Base-by-base conservation (phyloP, 495 filamentous ascomycete genomes). In the Penicillium angulare region DNA sequence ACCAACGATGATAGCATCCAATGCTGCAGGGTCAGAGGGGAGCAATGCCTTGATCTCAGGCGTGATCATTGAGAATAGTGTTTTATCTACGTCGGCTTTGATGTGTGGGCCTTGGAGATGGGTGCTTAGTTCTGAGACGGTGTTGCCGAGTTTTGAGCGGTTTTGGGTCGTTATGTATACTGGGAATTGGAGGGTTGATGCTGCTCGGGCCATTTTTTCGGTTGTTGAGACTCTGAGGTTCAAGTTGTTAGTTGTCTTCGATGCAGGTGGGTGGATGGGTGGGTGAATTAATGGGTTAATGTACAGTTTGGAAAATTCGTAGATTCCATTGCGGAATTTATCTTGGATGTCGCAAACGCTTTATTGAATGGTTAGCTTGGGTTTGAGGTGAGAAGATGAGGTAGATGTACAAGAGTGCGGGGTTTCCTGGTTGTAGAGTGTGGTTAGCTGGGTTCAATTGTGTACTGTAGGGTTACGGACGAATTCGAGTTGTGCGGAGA, bases 311-410 rank as follows among this genome's bases (percentile, higher is more conserved):
- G 87, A 74, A 60, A 89, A 96, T 65, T 95, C 85, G 66, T 83
- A 80, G 63, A 98, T 95, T 33, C 82, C 82, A 4, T 75, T 69
- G 35, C 90, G 81, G 75, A 98, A 98, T 65, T 88, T 92, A 55
- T 96, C 92, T 78, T 98, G 93, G 55, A 97, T 79, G 60, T 98
- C 93, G 75, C 93, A 98, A 60, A 98, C 80, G 57, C 92, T 97
- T 58, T 31, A 23, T 10, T 1, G 29, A 24, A 18, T 20, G 33
- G 33, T 63, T 56, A 56, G 42, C 27, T 39, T 23, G 22, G 45
- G 9, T 46, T n/a, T n/a, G n/a, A n/a, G n/a, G n/a, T n/a, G n/a
- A n/a, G n/a, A n/a, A n/a, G n/a, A n/a, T 47, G 49, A 15, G 9
- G 6, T 50, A 20, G 22, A 68, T 74, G 54, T 68, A 89, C 86